Percentiles rank a stretch among this genome's conserved stretches.
Conservation (phyloP, 2,329 filamentous ascomycete species). For the Aspergillus puulaauensis region DNA sequence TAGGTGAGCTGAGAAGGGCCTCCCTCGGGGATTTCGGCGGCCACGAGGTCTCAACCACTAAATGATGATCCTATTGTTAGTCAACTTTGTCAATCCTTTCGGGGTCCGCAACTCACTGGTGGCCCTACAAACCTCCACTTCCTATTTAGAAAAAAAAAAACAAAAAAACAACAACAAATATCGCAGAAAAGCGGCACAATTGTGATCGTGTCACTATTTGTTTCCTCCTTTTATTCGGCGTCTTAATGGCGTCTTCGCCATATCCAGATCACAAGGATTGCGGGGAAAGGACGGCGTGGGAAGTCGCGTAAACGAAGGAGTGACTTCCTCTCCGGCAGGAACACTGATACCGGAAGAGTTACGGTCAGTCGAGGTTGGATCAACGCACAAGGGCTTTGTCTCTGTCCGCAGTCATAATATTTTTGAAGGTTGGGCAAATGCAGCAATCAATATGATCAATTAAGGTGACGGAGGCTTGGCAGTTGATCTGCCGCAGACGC, state of each 20-base stretch:
- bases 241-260: conserved; percentile 8
- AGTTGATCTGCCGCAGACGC: conserved; percentile 1
- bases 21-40: conserved; percentile 64
- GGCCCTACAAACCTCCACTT: conserved; percentile 11
- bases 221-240: not conserved
- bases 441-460: not conserved
- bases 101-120: conserved; percentile 22
- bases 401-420: not conserved
- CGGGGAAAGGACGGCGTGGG: conserved; percentile 10
- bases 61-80: conserved; percentile 7
- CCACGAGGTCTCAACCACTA: conserved; percentile 54
- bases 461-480: not conserved
- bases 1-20: conserved; percentile 68
- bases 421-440: not conserved
- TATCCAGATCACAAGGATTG: conserved; percentile 11
- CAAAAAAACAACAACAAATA: not conserved
- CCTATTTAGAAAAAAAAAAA: not conserved
- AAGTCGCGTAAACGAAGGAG: conserved; percentile 6
- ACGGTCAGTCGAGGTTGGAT: not conserved
- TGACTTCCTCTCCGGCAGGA: not conserved
- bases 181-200: not conserved
- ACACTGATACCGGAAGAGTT: not conserved
- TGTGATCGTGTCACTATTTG: not conserved
- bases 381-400: not conserved
- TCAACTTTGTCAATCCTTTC: not conserved